Conservation (phyloP, 495 filamentous ascomycete genomes). For the Darksidea phi region DNA sequence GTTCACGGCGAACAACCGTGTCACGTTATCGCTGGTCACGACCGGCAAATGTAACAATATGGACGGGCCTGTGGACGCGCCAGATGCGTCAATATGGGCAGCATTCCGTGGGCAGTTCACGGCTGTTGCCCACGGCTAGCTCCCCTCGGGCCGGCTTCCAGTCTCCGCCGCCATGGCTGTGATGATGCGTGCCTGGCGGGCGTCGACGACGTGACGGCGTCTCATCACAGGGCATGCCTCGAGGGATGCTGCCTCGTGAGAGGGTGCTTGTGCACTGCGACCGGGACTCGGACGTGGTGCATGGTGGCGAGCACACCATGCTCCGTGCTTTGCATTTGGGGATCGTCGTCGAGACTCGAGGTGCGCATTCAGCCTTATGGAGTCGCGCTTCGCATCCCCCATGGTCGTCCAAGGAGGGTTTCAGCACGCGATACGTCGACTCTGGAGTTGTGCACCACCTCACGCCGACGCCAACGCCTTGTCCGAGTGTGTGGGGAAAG, state of each 20-base stretch:
- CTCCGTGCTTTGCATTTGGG: neutral
- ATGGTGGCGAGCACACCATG: slow-evolving; percentile 16
- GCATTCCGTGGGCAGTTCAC: neutral
- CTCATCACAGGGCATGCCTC: neutral
- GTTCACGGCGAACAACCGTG: neutral
- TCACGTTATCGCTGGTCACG: slow-evolving; percentile 11
- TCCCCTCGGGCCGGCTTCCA: slow-evolving; percentile 32
- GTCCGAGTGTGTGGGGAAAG: no score
- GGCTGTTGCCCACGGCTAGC: slow-evolving; percentile 12
- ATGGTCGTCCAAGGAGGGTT: neutral
- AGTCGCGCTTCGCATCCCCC: neutral
- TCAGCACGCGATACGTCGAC: neutral
- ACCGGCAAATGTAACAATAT: slow-evolving; percentile 17
- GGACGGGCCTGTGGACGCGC: neutral
- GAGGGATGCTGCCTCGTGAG: neutral
- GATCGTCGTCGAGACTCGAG: slow-evolving; percentile 1
- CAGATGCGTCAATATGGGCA: slow-evolving; percentile 4
- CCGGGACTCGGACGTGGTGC: neutral
- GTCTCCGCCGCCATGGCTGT: neutral
- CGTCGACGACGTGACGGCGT: slow-evolving; percentile 13
- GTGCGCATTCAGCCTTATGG: slow-evolving; percentile 29
- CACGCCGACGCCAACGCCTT: no score
- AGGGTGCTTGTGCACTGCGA: neutral
- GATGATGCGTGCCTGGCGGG: slow-evolving; percentile 14
- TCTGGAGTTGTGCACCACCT: neutral